A percentile compares a stretch with the other conserved stretches of the same genome.
These are phyloP conservation scores for Rosa rugosa DNA, from an alignment of 306 rosid species.

Conservation along the genomic window DNA sequence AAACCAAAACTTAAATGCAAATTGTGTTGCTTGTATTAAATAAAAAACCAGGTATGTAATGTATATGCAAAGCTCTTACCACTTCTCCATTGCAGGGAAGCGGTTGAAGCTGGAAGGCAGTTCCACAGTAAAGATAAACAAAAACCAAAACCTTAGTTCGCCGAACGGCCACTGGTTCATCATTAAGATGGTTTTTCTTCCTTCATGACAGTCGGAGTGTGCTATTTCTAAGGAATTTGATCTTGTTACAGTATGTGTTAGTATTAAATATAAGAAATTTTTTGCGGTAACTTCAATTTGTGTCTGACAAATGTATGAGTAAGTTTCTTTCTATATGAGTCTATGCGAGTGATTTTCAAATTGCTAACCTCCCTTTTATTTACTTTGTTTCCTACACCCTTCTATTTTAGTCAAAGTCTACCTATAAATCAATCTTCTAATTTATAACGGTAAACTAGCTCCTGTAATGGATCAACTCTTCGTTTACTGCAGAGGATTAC, in stretches of 20 bases:
- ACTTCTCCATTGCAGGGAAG: slow-evolving; percentile 63
- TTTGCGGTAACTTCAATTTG: background rate
- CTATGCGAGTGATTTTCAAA: background rate
- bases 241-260: background rate
- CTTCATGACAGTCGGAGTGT: background rate
- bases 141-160: slow-evolving; percentile 38
- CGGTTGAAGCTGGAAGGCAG: slow-evolving; percentile 87
- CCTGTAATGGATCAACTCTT: no score
- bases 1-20: background rate
- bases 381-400: no score
- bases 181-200: background rate
- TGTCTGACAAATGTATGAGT: background rate
- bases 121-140: slow-evolving; percentile 60
- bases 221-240: background rate
- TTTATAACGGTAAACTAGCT: no score
- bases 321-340: no score
- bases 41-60: background rate
- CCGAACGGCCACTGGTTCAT: background rate
- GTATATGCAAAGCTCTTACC: slow-evolving; percentile 4
- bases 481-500: no score
- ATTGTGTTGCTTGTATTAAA: background rate
- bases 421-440: no score
- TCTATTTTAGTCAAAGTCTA: no score
- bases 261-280: background rate
- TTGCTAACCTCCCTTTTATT: background rate